Conservation (phyloP, 257 asterid species). For the Nicotiana benthamiana region DNA sequence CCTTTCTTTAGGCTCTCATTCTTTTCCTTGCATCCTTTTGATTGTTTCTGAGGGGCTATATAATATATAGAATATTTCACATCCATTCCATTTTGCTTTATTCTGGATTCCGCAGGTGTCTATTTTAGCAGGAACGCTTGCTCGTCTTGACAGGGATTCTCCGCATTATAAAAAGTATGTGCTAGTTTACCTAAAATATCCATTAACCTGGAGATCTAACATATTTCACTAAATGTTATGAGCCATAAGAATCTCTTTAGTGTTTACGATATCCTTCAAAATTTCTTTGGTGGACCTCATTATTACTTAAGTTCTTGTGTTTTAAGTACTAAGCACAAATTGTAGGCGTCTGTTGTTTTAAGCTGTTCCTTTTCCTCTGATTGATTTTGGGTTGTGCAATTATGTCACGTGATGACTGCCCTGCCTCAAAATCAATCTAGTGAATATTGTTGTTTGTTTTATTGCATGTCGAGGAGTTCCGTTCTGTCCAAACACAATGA, state of each 20-base stretch:
- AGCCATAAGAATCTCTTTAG: background rate
- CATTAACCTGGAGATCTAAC: background rate
- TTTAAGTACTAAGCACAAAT: background rate
- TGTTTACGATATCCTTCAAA: background rate
- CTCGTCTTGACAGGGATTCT: conserved; percentile 99
- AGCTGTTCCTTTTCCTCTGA: background rate
- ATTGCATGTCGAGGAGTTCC: background rate
- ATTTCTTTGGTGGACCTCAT: background rate
- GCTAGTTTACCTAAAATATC: background rate
- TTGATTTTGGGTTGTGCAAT: background rate
- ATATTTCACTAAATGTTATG: background rate
- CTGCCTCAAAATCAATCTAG: background rate
- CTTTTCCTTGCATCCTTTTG: background rate
- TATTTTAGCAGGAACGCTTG: conserved; percentile 95
- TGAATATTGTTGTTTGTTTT: background rate
- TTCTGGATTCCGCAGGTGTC: conserved; percentile 59
- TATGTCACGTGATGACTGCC: background rate
- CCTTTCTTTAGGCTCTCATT: background rate
- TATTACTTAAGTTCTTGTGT: background rate
- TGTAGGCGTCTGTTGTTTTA: background rate
- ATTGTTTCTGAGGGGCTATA: background rate
- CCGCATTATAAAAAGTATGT: conserved; percentile 89
- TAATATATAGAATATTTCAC: background rate
- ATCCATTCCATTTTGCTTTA: background rate
- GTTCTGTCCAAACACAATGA: background rate